Evolutionary conservation across 805 yeast genomes (phyloP).

Genomic region (Ogataea haglerorum): DNA sequence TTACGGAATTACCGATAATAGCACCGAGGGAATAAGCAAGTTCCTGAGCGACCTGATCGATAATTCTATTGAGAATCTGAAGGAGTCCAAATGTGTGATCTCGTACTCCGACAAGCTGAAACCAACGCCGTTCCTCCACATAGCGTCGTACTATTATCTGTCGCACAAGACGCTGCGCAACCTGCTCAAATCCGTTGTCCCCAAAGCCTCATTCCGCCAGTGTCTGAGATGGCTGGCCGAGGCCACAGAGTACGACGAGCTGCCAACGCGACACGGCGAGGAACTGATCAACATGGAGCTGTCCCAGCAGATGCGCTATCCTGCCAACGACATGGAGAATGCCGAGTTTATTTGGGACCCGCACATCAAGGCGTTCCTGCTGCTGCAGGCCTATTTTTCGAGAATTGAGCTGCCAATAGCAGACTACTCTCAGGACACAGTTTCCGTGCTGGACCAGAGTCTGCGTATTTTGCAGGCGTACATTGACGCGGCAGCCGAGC

Average conservation of each 20-base stretch:
- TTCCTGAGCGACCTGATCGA: constrained; percentile 68
- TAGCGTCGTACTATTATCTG: constrained; percentile 87
- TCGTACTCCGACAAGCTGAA: constrained; percentile 46
- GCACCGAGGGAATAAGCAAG: constrained; percentile 52
- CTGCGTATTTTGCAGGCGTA: constrained; percentile 91
- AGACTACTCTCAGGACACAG: constrained; percentile 91
- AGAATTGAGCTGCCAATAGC: constrained; percentile 84
- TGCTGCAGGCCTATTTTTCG: constrained; percentile 69
- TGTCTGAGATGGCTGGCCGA: constrained; percentile 60
- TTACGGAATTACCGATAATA: constrained; percentile 64
- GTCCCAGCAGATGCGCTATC: constrained; percentile 68
- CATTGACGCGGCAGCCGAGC: constrained; percentile 84
- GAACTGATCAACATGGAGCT: constrained; percentile 81
- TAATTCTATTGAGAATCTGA: constrained; percentile 58
- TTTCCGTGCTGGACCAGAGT: constrained; percentile 90
- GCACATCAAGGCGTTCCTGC: constrained; percentile 71
- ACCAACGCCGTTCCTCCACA: constrained; percentile 79
- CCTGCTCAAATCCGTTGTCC: constrained; percentile 51
- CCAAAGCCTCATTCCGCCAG: constrained; percentile 49
- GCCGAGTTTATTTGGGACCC: constrained; percentile 79
- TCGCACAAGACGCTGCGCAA: constrained; percentile 85
- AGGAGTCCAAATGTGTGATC: constrained; percentile 68
- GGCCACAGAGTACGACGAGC: constrained; percentile 76
- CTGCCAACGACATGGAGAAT: constrained; percentile 52
- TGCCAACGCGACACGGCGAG: constrained; percentile 91